Evolutionary conservation across 2,329 filamentous ascomycete species (phyloP), one percentile per base, ranked within the genome.

Genomic region (Alternaria infectoria): DNA sequence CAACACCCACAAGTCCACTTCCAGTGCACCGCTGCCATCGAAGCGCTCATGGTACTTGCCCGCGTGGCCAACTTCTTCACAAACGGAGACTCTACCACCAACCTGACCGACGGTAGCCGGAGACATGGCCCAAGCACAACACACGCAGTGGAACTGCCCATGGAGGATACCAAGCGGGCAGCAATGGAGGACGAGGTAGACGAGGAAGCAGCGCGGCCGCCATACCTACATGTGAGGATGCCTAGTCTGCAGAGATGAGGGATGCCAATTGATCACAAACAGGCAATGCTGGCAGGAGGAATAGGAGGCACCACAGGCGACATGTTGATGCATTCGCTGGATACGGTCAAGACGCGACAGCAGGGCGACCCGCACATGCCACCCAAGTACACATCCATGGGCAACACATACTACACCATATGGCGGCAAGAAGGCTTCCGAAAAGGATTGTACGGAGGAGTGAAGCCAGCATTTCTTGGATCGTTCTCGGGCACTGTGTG

Each of bases 291-390:
- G 75, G 96, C 96, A 32, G 96, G 96, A 76, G 96, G 95, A 64
- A 85, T 96, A 57, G 96, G 96, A 76, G 96, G 96, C 57, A 94
- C 92, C 15, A 96, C 91, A 59, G 96, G 96, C 62, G 96, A 99
- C 81, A 91, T 99, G 87, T 85, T 99, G 70, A 99, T 99, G 96
- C 96, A 99, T 83, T 98, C 95, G 49, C 87, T 99, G 76, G 96
- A 99, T 81, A 99, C 96, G 1, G 96, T 99, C 74, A 99, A 99
- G 83, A 99, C 96, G 50, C 89, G 96, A 72, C 96, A 99, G 80
- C 96, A 99, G 82, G 96, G 95, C 75, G 96, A 98, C 76, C 94
- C 95, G 47, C 91, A 96, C 78, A 87, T 97, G 64, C 96, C 96
- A 21, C 91, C 96, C 2, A 97, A 92, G 82, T 99, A 99, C 82